Conservation (phyloP, 768 basidiomycete genomes). For the Lactarius trivialis region DNA sequence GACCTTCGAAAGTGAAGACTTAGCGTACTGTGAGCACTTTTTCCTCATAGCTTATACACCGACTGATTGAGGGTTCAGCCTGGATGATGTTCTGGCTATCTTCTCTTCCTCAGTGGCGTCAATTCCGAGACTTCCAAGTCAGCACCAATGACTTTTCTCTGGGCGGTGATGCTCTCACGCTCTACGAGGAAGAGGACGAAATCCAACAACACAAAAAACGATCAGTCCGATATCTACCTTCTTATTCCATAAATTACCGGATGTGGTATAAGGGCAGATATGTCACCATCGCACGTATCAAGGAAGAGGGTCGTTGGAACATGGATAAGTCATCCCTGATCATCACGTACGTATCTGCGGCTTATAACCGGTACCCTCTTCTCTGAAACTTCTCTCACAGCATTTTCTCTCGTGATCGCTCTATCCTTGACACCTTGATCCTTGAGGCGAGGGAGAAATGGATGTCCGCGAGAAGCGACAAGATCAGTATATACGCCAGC, state of each 20-base stretch:
- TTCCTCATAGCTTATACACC: conserved; percentile 1
- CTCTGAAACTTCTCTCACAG: conserved; percentile 6
- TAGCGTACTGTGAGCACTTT: conserved; percentile 43
- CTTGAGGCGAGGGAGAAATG: conserved; percentile 18
- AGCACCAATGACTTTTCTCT: conserved; percentile 40
- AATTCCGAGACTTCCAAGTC: conserved; percentile 46
- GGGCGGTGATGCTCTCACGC: conserved; percentile 28
- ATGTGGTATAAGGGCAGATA: conserved; percentile 43
- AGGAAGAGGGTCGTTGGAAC: conserved; percentile 32
- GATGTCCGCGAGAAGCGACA: conserved; percentile 9
- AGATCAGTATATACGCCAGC: conserved; percentile 40
- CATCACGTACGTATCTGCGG: conserved; percentile 35
- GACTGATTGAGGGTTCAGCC: conserved; percentile 31
- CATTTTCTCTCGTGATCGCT: conserved; percentile 16
- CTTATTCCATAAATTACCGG: conserved; percentile 34
- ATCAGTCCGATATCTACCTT: conserved; percentile 40
- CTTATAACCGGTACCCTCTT: background rate
- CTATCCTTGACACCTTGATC: conserved; percentile 21
- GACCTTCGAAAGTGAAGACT: conserved; percentile 51
- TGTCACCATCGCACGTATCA: conserved; percentile 30
- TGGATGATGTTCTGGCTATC: conserved; percentile 73
- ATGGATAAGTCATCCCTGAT: conserved; percentile 35
- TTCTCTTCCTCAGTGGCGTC: conserved; percentile 53
- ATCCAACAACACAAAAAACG: conserved; percentile 10
- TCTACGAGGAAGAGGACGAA: conserved; percentile 19